Evolutionary conservation across 2,329 filamentous ascomycete species (phyloP).

Genomic region (Xylaria sp.): DNA sequence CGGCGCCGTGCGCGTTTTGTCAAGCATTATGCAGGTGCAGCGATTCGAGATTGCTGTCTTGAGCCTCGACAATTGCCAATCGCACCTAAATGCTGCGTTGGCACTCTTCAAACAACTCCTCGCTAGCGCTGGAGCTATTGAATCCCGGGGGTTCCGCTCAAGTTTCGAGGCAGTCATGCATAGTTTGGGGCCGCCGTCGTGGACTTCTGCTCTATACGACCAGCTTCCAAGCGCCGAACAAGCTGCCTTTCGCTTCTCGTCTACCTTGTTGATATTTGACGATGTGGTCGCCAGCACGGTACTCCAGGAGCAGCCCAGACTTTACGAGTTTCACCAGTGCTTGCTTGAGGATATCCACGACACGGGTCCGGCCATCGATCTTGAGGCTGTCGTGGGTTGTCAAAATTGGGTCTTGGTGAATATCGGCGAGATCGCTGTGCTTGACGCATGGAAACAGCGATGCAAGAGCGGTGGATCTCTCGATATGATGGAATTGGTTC

Average conservation of each 20-base stretch:
- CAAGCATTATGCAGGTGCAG: slow-evolving; percentile 51
- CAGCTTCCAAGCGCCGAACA: slow-evolving; percentile 49
- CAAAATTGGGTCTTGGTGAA: slow-evolving; percentile 42
- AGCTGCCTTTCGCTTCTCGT: slow-evolving; percentile 51
- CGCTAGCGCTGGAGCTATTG: slow-evolving; percentile 23
- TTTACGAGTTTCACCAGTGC: slow-evolving; percentile 43
- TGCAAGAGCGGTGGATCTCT: slow-evolving; percentile 34
- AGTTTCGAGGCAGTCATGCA: slow-evolving; percentile 37
- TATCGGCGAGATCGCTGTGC: slow-evolving; percentile 36
- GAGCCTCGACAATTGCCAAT: slow-evolving; percentile 50
- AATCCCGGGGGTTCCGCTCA: background rate
- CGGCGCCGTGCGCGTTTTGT: slow-evolving; percentile 45
- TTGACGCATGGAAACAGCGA: slow-evolving; percentile 40
- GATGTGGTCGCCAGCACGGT: slow-evolving; percentile 52
- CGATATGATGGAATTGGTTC: slow-evolving; percentile 38
- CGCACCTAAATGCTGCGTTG: slow-evolving; percentile 49
- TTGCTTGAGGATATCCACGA: slow-evolving; percentile 36
- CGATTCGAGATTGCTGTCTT: slow-evolving; percentile 48
- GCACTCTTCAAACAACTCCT: slow-evolving; percentile 48
- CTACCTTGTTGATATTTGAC: slow-evolving; percentile 49
- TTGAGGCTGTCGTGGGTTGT: slow-evolving; percentile 36
- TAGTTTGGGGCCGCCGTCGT: slow-evolving; percentile 37
- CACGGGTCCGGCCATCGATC: slow-evolving; percentile 32
- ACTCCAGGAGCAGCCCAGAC: slow-evolving; percentile 46
- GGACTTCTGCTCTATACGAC: slow-evolving; percentile 26